Base-by-base conservation (phyloP, 208 protist species). In the Leishmania martiniquensis region DNA sequence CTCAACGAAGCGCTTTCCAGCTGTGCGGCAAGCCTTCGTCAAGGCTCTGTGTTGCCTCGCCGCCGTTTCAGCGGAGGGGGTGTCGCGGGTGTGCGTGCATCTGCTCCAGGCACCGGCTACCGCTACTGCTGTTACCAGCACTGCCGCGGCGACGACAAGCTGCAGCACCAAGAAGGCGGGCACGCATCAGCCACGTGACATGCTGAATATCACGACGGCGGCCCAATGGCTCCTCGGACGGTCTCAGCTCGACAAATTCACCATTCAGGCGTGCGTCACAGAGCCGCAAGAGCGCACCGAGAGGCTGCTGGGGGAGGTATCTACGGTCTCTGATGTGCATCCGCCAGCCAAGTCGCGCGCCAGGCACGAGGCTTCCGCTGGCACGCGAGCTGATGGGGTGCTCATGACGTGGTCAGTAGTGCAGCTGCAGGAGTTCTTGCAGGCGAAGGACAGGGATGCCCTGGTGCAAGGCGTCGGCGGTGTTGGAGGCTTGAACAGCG, bases 391-490 rank as follows among this genome's bases (percentile, higher is more conserved):
- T 29, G 59, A 22, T 67, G 44, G 39, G 29, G 74, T 75, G 39
- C 55, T 89, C 25, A 74, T 81, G 25, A 80, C 72, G 45, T 81
- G 80, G 75, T 81, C 88, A 10, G 71, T 84, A 17, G 55, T 63
- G 49, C 72, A 81, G 75, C 80, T 92, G 3, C 76, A 76, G 55
- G 77, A 69, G 55, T 87, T 92, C 63, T 66, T 92, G 47, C 70
- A 71, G 20, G 34, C 78, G 3, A 69, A 47, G 17, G 86, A 89
- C 72, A 81, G 82, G 39, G 82, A 81, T 54, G 82, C 70, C 17
- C 72, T 87, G 67, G n/a, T 85, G 66, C 42, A 69, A 69, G 42
- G 34, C 22, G 39, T 42, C 25, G 10, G 22, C 29, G 42, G 51
- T 34, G 39, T 45, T 29, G 25, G 65, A 37, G 57, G 44, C 39